Conservation (phyloP, 495 filamentous ascomycete genomes). For the Xylaria longipes region DNA sequence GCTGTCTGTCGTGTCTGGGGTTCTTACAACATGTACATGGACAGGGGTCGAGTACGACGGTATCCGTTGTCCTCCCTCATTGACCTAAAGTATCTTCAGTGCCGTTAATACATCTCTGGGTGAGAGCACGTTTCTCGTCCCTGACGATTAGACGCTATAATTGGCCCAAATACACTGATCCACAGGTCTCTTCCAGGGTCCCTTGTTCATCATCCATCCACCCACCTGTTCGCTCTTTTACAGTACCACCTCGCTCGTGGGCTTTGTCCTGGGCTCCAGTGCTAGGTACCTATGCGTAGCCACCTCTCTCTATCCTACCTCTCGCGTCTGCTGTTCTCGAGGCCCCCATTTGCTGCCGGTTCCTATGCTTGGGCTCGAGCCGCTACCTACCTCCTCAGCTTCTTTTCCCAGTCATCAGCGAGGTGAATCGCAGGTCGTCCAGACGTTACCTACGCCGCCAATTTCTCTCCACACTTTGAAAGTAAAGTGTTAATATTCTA, state of each 20-base stretch:
- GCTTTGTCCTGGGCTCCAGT: slow-evolving; percentile 17
- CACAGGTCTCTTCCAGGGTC: slow-evolving; percentile 13
- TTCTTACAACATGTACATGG: not conserved
- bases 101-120: slow-evolving; percentile 7
- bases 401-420: slow-evolving; percentile 6
- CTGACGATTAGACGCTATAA: not conserved
- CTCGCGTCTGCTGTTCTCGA: slow-evolving; percentile 3
- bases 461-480: slow-evolving; percentile 12
- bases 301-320: not conserved
- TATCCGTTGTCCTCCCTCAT: not conserved
- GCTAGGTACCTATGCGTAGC: slow-evolving; percentile 16
- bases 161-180: slow-evolving; percentile 10
- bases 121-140: slow-evolving; percentile 14
- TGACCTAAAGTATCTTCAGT: slow-evolving; percentile 1
- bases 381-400: not conserved
- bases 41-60: slow-evolving; percentile 16
- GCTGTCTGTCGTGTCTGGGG: slow-evolving; percentile 4
- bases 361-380: not conserved
- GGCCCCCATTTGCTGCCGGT: slow-evolving; percentile 3
- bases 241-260: slow-evolving; percentile 18
- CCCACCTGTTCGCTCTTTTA: slow-evolving; percentile 20
- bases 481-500: slow-evolving; percentile 16
- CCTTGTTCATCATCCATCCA: slow-evolving; percentile 14
- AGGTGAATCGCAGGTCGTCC: slow-evolving; percentile 8
- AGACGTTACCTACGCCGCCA: not conserved